Conservation (phyloP, 495 filamentous ascomycete genomes). For the Tuber melanosporum region DNA sequence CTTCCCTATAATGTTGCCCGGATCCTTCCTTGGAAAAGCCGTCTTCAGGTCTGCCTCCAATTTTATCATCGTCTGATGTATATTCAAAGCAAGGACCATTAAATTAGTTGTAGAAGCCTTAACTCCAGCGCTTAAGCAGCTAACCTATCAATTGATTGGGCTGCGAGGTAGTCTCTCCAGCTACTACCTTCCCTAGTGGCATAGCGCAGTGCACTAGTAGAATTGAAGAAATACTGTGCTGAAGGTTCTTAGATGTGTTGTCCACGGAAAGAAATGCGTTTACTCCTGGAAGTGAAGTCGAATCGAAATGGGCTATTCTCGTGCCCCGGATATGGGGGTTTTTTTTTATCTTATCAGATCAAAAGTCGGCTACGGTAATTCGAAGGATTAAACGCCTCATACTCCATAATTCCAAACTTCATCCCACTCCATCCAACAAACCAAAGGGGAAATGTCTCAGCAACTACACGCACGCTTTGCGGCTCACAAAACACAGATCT, state of each 20-base stretch:
- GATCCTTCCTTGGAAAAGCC: not conserved
- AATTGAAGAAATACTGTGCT: not conserved
- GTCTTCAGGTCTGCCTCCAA: not conserved
- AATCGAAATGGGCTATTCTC: not conserved
- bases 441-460: constrained; percentile 15
- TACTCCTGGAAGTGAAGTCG: constrained; percentile 33
- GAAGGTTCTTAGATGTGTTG: not conserved
- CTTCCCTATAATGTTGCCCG: not conserved
- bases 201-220: not conserved
- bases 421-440: not conserved
- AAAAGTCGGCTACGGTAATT: not conserved
- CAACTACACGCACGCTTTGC: constrained; percentile 16
- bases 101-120: constrained; percentile 21
- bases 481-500: constrained; percentile 25
- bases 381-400: not conserved
- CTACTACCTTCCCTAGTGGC: constrained; percentile 16
- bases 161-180: not conserved
- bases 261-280: not conserved
- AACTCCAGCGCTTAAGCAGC: not conserved
- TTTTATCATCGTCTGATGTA: constrained; percentile 8
- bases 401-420: not conserved
- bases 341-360: constrained; percentile 22
- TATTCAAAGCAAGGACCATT: constrained; percentile 34
- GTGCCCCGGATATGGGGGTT: not conserved
- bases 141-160: not conserved